phyloP scores from a whole-genome alignment of 1,284 basidiomycete species.

The Porogramme epimiltina region DNA sequence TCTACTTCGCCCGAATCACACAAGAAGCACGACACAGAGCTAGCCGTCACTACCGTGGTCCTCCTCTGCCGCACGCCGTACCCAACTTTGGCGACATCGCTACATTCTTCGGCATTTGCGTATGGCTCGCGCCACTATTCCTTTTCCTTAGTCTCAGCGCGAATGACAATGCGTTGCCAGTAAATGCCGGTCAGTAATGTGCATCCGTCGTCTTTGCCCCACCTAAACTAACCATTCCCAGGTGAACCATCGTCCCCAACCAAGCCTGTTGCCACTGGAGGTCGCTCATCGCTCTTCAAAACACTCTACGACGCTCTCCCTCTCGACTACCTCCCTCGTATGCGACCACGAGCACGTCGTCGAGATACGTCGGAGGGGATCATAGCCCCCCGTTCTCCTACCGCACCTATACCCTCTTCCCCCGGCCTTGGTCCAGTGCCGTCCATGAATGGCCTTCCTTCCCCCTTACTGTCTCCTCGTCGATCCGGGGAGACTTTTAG shows the following conservation, averaged over 20 bases:
- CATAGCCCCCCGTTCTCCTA: conserved; percentile 34
- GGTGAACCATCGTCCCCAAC: conserved; percentile 28
- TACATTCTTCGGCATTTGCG: conserved; percentile 85
- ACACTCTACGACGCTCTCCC: conserved; percentile 33
- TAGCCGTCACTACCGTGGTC: conserved; percentile 40
- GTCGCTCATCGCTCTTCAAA: conserved; percentile 35
- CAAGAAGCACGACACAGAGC: conserved; percentile 51
- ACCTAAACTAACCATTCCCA: background rate
- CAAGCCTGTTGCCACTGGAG: conserved; percentile 12
- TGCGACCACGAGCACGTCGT: conserved; percentile 28
- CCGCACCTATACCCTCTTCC: conserved; percentile 14
- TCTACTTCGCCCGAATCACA: conserved; percentile 80
- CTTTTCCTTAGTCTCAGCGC: conserved; percentile 92
- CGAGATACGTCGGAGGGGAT: conserved; percentile 35
- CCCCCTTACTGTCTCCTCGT: conserved; percentile 22
- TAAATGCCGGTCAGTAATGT: conserved; percentile 33
- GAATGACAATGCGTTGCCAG: conserved; percentile 91
- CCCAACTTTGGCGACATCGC: conserved; percentile 89
- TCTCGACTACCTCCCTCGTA: conserved; percentile 29
- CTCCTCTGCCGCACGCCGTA: conserved; percentile 30
- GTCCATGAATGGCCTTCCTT: conserved; percentile 24
- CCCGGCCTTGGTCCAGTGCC: conserved; percentile 26
- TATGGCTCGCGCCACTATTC: conserved; percentile 91
- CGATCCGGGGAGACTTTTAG: conserved; percentile 24
- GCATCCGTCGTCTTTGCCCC: background rate